Conservation (phyloP, 495 filamentous ascomycete species). For the Talaromyces thailandensis region DNA sequence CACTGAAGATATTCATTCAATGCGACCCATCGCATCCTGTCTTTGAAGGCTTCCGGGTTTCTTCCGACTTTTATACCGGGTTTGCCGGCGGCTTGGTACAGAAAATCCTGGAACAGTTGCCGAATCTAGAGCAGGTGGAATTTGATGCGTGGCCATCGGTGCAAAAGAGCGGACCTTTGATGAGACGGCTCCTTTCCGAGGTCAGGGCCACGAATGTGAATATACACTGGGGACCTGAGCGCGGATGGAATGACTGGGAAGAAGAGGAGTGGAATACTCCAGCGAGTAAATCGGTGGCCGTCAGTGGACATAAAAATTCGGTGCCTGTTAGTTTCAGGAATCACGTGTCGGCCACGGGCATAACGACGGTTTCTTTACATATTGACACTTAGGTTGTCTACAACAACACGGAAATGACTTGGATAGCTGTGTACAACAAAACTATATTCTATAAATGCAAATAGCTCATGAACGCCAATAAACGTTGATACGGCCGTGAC, state of each 20-base stretch:
- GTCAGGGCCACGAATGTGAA: conserved; percentile 38
- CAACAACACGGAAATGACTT: neutral
- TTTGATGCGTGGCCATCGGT: conserved; percentile 72
- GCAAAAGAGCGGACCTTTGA: conserved; percentile 57
- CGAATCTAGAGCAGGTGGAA: conserved; percentile 51
- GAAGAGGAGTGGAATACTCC: conserved; percentile 15
- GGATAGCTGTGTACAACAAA: neutral
- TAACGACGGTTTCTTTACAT: neutral
- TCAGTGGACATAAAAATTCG: neutral
- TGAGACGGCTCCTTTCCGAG: conserved; percentile 56
- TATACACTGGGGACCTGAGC: conserved; percentile 61
- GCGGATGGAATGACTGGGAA: conserved; percentile 49
- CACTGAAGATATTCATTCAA: conserved; percentile 68
- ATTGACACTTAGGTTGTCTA: neutral
- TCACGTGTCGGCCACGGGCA: neutral
- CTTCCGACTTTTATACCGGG: conserved; percentile 62
- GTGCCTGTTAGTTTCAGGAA: neutral
- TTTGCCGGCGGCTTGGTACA: conserved; percentile 55
- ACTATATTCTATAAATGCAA: neutral
- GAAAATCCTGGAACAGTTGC: conserved; percentile 50
- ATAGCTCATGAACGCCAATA: neutral
- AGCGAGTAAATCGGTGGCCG: neutral
- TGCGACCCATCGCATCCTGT: conserved; percentile 65
- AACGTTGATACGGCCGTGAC: neutral
- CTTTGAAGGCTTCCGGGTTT: conserved; percentile 63